A percentile compares a stretch with the other conserved stretches of the same genome.
These are phyloP conservation scores for Microcos paniculata DNA, from an alignment of 345 rosid species.

Conservation along the genomic window DNA sequence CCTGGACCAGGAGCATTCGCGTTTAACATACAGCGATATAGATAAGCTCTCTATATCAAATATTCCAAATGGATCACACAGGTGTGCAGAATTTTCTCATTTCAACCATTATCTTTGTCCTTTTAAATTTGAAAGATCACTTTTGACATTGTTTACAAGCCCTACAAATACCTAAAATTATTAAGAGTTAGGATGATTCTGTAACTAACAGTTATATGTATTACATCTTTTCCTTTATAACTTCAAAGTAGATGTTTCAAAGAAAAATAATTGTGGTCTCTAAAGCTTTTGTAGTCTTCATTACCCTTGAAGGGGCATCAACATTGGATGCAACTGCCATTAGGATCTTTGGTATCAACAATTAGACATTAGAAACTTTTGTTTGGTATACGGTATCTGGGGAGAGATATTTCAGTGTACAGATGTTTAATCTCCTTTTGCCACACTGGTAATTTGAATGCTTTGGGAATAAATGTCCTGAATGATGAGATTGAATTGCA, in stretches of 20 bases:
- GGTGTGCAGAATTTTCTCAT: slow-evolving; percentile 40
- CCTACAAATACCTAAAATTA: not conserved
- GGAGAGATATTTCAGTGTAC: not conserved
- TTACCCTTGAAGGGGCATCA: not conserved
- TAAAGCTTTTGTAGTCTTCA: not conserved
- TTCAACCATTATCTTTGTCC: slow-evolving; percentile 8
- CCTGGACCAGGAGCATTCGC: slow-evolving; percentile 51
- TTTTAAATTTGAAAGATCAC: not conserved
- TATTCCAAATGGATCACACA: slow-evolving; percentile 65
- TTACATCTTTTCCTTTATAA: not conserved
- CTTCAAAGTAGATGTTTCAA: not conserved
- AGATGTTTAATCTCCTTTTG: not conserved
- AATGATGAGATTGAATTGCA: not conserved
- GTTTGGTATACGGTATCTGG: not conserved
- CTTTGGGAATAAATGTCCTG: not conserved
- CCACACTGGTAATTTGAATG: not conserved
- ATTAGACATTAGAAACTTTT: not conserved
- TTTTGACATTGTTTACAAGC: not conserved
- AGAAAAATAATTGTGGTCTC: not conserved
- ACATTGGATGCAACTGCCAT: not conserved
- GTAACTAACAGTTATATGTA: not conserved
- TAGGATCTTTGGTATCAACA: not conserved
- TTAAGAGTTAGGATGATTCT: not conserved
- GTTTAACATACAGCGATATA: slow-evolving; percentile 58
- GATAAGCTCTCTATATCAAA: slow-evolving; percentile 93